Evolutionary conservation across 2,329 filamentous ascomycete species (phyloP).

Genomic region (Aspergillus glaucus): DNA sequence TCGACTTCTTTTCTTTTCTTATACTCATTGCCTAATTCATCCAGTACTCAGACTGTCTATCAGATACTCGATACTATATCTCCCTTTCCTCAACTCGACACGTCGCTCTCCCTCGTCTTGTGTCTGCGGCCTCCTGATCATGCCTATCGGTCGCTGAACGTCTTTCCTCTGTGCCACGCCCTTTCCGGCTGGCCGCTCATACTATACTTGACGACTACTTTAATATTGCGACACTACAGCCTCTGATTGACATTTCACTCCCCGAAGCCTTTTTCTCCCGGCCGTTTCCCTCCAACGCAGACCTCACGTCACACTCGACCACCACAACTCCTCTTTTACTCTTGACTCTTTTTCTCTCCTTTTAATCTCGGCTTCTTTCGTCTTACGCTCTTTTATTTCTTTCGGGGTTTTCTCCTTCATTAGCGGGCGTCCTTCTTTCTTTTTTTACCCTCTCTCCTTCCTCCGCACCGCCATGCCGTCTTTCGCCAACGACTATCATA

Average conservation of each 20-base stretch:
- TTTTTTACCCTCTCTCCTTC: not conserved
- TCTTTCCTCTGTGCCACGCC: conserved; percentile 13
- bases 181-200: conserved; percentile 15
- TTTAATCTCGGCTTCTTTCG: not conserved
- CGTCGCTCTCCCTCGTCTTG: conserved; percentile 6
- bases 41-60: too few species aligned
- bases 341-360: not conserved
- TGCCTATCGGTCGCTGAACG: conserved; percentile 20
- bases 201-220: too few species aligned
- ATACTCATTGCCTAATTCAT: not conserved
- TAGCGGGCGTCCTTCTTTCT: not conserved
- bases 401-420: not conserved
- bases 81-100: conserved; percentile 10
- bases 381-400: not conserved
- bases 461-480: conserved; percentile 29
- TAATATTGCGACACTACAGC: too few species aligned
- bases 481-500: conserved; percentile 32
- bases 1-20: conserved; percentile 1
- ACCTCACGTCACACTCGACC: conserved; percentile 23
- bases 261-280: too few species aligned
- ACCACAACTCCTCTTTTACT: not conserved
- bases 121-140: conserved; percentile 13
- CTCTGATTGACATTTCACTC: too few species aligned
- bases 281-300: conserved; percentile 14
- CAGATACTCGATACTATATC: not conserved